Base-by-base conservation (phyloP, 2,329 filamentous ascomycete species). In the Penicillium thymicola region DNA sequence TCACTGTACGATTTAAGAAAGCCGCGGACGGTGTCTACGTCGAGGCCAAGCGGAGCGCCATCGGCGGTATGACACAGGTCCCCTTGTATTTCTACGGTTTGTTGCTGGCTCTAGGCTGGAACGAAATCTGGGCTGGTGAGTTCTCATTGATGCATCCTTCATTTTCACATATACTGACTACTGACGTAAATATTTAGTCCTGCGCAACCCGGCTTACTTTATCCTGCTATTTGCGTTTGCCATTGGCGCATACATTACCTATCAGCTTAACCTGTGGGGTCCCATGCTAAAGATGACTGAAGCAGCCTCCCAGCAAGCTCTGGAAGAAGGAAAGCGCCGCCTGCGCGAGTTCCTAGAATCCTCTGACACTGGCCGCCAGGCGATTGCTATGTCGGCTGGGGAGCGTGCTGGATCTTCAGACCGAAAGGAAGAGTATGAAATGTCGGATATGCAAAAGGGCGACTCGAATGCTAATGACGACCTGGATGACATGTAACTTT, bases 11-110 rank as follows among this genome's bases (percentile, higher is more conserved):
- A 54, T 99, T 99, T 83, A 97, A 97, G 82, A 97, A 97, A 82
- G 94, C 91, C 36, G 94, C 94, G 1, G 94, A 99, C 71, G 94
- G 92, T 8, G 93, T 99, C 4, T 99, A 96, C 68, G 92, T 99
- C 41, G 94, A 99, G 78, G 94, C 94, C 48, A 99, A 99, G 82
- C 86, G 94, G 57, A 92, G 93, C 71, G 94, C 94, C 41, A 95
- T 99, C 71, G 94, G 94, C 53, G 92, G 93, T 55, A 90, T 99
- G 67, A 90, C 92, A 5, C 92, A 97, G 75, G 87, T 99, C 48
- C 94, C 94, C 6, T 78, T 96, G 59, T 97, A 97, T 76, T 97
- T 99, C 75, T 99, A 97, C 68, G 90, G 86, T 41, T 75, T 97
- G 55, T 81, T 99, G 55, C 79, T 99, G 62, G 90, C 91, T 23